Base-by-base conservation (phyloP, 73 alveolate species). In the Strombidium stylifer region DNA sequence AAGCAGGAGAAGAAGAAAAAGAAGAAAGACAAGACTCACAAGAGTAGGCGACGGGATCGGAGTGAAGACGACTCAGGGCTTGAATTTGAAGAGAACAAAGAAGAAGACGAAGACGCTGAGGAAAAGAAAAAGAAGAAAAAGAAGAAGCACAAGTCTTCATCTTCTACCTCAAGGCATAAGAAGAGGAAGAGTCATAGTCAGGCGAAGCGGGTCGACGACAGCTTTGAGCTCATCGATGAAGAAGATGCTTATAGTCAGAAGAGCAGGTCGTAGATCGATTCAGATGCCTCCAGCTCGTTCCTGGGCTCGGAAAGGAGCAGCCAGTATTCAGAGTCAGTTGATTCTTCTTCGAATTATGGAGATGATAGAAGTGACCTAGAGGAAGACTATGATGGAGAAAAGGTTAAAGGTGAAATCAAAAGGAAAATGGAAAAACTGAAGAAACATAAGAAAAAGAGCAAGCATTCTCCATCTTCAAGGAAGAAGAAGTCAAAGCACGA, bases 351-450 rank as follows among this genome's bases (percentile, higher is more conserved):
- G 18, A 49, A 46, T 7, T 53, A 30, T 26, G 68, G 11, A 10
- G 32, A 31, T 15, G 68, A 53, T 28, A 10, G 26, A 5, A 49
- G 32, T 53, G 68, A 53, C 23, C n/a, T 53, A 8, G 68, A 53
- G 50, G 68, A 53, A 53, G 26, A 49, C 49, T 30, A 53, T 15
- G 32, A 49, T 18, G 68, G 32, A 28, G 68, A 53, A 5, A 49
- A 31, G 30, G 51, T n/a, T n/a, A n/a, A n/a, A n/a, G n/a, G n/a
- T n/a, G n/a, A n/a, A n/a, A n/a, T n/a, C n/a, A n/a, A n/a, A n/a
- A n/a, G 32, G 25, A 11, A 53, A 11, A 31, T 27, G 19, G 68
- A 53, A n/a, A 30, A 53, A 27, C 10, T 53, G 32, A 56, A 57
- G 6, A 4, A 19, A 21, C 47, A 60, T 3, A 37, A 37, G 2